Evolutionary conservation across 2,329 filamentous ascomycete species (phyloP), one percentile per base, ranked within the genome.

Genomic region (Ophiostoma novo-ulmi): DNA sequence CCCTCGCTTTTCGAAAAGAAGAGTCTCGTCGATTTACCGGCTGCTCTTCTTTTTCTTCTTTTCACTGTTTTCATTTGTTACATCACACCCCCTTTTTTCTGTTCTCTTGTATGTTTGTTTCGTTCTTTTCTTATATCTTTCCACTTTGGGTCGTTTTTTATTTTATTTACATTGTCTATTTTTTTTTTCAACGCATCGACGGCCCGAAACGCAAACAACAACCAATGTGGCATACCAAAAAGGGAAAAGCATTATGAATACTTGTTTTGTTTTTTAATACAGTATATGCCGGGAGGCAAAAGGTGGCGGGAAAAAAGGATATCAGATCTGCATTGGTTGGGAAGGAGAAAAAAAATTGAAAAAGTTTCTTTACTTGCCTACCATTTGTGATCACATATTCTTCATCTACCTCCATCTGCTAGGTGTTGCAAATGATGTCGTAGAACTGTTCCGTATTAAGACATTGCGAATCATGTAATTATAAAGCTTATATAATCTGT

Each of bases 81-180:
- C 48, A 20, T 52, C 48, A 13, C 17, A 13, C 17, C 48, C 14
- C n/a, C 48, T 5, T 22, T 26, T 26, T 58, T n/a, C 52, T 35
- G 5, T 35, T 35, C 31, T 66, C 20, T 36, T 39, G 17, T 66
- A 20, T n/a, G 7, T 7, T 41, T n/a, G 35, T 66, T n/a, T 66
- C 8, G 22, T 38, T 67, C 26, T 31, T 31, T 67, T 67, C 39
- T 17, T 17, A 48, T 48, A 41, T 48, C 38, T 65, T 67, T 67
- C 39, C 65, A 44, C 64, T 67, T 67, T 67, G 63, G 63, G 63
- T 65, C 63, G 64, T 67, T 61, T 67, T 31, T 41, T 48, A 38
- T 48, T 44, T 36, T 58, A 65, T 48, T 63, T 67, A 65, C 63
- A 65, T 67, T 68, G 38, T 44, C 22, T 44, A 36, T 68, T 31